Conservation (phyloP, 257 asterid genomes). For the Gentiana straminea region DNA sequence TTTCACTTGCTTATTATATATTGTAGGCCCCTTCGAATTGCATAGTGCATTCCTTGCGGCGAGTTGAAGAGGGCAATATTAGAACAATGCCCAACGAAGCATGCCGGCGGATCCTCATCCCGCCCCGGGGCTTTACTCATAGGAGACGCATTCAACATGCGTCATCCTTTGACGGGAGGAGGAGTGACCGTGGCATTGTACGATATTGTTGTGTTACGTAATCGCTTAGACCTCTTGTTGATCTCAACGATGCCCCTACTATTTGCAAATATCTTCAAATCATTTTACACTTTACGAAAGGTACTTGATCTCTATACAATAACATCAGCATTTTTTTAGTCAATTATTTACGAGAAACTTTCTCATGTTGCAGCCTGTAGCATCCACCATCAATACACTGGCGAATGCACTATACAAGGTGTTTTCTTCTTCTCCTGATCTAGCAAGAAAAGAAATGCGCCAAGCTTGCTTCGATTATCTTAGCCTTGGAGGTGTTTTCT, state of each 20-base stretch:
- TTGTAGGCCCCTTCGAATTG: slow-evolving; percentile 42
- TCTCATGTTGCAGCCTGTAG: slow-evolving; percentile 45
- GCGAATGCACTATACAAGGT: slow-evolving; percentile 55
- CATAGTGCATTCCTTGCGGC: slow-evolving; percentile 41
- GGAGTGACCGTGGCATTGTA: no score
- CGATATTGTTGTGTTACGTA: no score
- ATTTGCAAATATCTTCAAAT: slow-evolving; percentile 42
- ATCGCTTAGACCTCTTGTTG: slow-evolving; percentile 40
- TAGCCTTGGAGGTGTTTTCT: slow-evolving; percentile 50
- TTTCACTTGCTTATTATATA: background rate
- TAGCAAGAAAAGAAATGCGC: slow-evolving; percentile 56
- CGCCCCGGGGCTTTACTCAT: no score
- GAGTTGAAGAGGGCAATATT: slow-evolving; percentile 40
- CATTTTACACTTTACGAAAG: slow-evolving; percentile 57
- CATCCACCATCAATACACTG: slow-evolving; percentile 47
- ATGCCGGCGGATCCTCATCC: no score
- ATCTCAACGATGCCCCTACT: slow-evolving; percentile 35
- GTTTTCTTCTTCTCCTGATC: slow-evolving; percentile 49
- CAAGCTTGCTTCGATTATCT: slow-evolving; percentile 51
- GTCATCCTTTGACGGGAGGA: no score
- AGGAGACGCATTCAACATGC: no score
- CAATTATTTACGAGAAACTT: no score
- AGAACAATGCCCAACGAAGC: slow-evolving; percentile 62
- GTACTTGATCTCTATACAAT: no score
- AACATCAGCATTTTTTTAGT: no score